phyloP scores from a whole-genome alignment of 1,139 yeast species.

The Yamadazyma kanchanaburiensis region DNA sequence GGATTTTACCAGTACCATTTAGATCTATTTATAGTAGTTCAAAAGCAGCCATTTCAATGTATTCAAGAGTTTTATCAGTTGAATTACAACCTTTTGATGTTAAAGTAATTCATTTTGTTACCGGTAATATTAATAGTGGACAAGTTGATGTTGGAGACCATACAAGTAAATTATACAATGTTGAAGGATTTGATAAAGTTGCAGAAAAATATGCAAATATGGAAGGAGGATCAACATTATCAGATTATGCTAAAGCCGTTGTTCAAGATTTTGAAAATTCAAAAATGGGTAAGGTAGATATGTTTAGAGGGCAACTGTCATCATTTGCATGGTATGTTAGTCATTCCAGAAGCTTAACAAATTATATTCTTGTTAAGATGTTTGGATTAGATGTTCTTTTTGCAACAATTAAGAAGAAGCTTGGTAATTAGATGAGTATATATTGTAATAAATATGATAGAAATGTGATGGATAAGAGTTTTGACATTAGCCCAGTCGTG shows the following conservation, averaged over 20 bases:
- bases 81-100: constrained; percentile 34
- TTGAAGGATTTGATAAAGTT: constrained; percentile 29
- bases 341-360: too few species aligned
- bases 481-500: too few species aligned
- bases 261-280: constrained; percentile 17
- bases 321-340: too few species aligned
- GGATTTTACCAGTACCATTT: constrained; percentile 35
- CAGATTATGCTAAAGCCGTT: constrained; percentile 28
- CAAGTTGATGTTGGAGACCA: constrained; percentile 7
- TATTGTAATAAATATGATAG: too few species aligned
- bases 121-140: constrained; percentile 40
- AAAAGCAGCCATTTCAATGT: constrained; percentile 19
- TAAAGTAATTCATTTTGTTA: constrained; percentile 28
- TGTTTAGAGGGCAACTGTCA: constrained; percentile 13
- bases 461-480: too few species aligned
- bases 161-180: constrained; percentile 18
- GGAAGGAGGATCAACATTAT: constrained; percentile 17
- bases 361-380: too few species aligned
- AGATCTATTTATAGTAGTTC: constrained; percentile 29
- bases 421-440: too few species aligned
- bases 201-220: constrained; percentile 22
- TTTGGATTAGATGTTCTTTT: too few species aligned
- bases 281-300: constrained; percentile 5
- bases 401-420: too few species aligned
- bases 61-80: constrained; percentile 12